A percentile compares a stretch with the other conserved stretches of the same genome.
Evolutionary conservation across 805 yeast species (phyloP).

Genomic region (Lachancea sp.): DNA sequence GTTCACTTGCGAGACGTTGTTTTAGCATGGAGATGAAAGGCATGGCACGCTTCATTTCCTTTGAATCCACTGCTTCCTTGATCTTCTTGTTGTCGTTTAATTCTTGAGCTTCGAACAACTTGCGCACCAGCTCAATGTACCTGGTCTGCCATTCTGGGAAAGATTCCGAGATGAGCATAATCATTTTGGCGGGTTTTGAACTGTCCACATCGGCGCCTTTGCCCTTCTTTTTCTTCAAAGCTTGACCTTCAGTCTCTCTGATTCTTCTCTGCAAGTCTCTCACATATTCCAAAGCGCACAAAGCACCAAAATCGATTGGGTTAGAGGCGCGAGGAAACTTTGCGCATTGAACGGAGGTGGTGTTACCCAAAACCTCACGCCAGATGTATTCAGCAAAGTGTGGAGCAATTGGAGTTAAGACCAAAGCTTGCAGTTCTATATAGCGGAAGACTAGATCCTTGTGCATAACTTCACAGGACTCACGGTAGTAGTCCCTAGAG

Average conservation of each 20-base stretch:
- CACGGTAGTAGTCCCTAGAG: conserved; percentile 95
- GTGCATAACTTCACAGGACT: conserved; percentile 65
- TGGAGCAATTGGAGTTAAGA: conserved; percentile 90
- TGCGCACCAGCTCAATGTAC: conserved; percentile 74
- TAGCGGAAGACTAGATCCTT: conserved; percentile 72
- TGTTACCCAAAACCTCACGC: conserved; percentile 69
- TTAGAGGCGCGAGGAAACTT: conserved; percentile 71
- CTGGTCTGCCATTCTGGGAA: conserved; percentile 90
- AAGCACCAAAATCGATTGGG: conserved; percentile 54
- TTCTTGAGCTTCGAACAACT: conserved; percentile 57
- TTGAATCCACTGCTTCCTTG: conserved; percentile 59
- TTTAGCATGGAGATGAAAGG: conserved; percentile 87
- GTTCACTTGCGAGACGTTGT: conserved; percentile 62
- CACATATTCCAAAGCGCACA: conserved; percentile 72
- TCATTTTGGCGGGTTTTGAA: conserved; percentile 63
- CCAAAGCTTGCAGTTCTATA: conserved; percentile 77
- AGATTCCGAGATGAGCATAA: conserved; percentile 68
- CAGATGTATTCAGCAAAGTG: conserved; percentile 89
- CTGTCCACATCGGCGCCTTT: conserved; percentile 69
- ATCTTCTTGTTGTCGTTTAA: conserved; percentile 60
- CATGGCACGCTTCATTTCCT: conserved; percentile 97
- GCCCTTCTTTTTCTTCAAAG: conserved; percentile 83
- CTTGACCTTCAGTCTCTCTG: conserved; percentile 88
- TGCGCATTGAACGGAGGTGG: conserved; percentile 63
- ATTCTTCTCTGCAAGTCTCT: conserved; percentile 73